phyloP scores from a whole-genome alignment of 2,329 filamentous ascomycete genomes.

The Xylariales sp. region DNA sequence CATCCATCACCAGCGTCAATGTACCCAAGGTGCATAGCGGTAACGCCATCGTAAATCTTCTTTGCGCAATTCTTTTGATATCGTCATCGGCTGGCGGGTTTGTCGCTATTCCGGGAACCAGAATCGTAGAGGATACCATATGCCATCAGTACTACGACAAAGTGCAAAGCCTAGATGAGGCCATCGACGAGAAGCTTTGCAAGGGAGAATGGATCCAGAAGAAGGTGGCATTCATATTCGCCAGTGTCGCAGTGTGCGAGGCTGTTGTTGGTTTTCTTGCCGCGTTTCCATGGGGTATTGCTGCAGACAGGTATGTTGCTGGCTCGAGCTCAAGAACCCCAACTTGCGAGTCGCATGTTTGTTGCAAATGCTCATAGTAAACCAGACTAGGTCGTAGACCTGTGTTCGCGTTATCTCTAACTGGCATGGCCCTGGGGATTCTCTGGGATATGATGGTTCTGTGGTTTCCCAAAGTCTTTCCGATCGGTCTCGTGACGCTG shows the following conservation, averaged over 20 bases:
- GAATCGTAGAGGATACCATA: slow-evolving; percentile 32
- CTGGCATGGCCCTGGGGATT: slow-evolving; percentile 24
- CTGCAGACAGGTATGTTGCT: slow-evolving; percentile 29
- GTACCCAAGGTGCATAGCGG: slow-evolving; percentile 21
- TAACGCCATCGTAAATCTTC: slow-evolving; percentile 24
- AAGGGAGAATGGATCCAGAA: slow-evolving; percentile 30
- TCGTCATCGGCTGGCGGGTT: slow-evolving; percentile 25
- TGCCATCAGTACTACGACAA: slow-evolving; percentile 31
- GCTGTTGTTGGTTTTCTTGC: slow-evolving; percentile 28
- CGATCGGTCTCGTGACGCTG: slow-evolving; percentile 29
- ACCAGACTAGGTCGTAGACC: slow-evolving; percentile 31
- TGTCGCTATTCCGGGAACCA: slow-evolving; percentile 26
- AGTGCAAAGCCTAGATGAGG: slow-evolving; percentile 14
- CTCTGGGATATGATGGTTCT: slow-evolving; percentile 27
- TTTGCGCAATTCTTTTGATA: slow-evolving; percentile 29
- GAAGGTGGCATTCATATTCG: slow-evolving; percentile 31
- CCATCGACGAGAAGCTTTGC: slow-evolving; percentile 32
- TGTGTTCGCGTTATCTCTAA: slow-evolving; percentile 26
- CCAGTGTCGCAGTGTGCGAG: slow-evolving; percentile 22
- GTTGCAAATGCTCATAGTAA: not conserved
- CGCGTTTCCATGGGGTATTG: slow-evolving; percentile 34
- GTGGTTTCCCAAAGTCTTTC: slow-evolving; percentile 27
- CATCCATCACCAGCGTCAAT: slow-evolving; percentile 18
- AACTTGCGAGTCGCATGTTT: no score
- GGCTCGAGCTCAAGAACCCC: no score